phyloP scores from a whole-genome alignment of 345 rosid species.

The Eucalyptus decipiens region DNA sequence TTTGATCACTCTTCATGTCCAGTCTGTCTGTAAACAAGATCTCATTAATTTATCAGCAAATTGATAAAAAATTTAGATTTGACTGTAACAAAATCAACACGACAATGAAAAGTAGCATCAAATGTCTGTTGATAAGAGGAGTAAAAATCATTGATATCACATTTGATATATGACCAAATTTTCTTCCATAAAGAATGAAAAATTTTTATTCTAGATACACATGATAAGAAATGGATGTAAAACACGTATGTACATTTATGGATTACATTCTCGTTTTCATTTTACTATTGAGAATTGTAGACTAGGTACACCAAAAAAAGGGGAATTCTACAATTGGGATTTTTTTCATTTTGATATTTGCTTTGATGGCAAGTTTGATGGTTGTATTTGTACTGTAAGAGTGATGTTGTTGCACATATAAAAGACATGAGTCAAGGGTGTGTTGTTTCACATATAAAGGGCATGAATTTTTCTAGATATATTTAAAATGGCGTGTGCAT shows the following conservation, averaged over 20 bases:
- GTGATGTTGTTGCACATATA: neutral
- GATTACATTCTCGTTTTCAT: neutral
- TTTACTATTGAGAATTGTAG: neutral
- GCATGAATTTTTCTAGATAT: neutral
- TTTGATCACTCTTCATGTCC: neutral
- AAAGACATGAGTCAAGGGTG: neutral
- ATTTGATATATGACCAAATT: neutral
- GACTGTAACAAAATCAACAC: neutral
- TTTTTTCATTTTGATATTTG: neutral
- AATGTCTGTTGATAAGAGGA: neutral
- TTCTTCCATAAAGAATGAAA: neutral
- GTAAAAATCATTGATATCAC: neutral
- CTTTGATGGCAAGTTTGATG: neutral
- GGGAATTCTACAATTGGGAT: neutral
- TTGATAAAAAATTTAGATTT: neutral
- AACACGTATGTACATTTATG: neutral
- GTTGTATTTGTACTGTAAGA: neutral
- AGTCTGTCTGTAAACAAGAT: no score
- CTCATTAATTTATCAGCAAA: neutral
- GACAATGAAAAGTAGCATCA: neutral
- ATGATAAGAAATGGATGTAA: neutral
- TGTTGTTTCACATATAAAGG: neutral
- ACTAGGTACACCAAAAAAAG: neutral
- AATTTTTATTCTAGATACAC: neutral
- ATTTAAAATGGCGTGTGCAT: neutral